Conservation (phyloP, 345 rosid species). For the Carallia brachiata region DNA sequence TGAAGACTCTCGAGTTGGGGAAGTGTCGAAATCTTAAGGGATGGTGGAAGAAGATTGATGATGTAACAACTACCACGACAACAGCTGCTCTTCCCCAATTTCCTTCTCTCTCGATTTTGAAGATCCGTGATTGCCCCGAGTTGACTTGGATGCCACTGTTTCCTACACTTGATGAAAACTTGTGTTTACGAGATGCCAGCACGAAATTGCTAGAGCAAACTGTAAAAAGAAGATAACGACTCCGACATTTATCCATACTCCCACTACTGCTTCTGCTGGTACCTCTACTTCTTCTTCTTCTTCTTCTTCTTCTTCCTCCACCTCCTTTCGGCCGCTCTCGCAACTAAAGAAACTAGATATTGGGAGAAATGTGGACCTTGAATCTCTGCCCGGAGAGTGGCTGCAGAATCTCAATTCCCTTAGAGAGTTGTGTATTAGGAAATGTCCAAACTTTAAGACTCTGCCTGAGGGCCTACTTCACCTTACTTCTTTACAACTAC, state of each 20-base stretch:
- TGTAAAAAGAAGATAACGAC: not conserved
- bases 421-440: not conserved
- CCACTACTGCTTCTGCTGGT: not conserved
- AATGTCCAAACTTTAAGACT: not conserved
- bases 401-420: slow-evolving; percentile 12
- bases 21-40: slow-evolving; percentile 1
- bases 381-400: slow-evolving; percentile 5
- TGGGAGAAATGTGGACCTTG: not conserved
- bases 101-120: not conserved
- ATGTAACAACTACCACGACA: too few species aligned
- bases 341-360: not conserved
- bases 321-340: not conserved
- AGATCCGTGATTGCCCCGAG: not conserved
- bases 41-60: slow-evolving; percentile 1
- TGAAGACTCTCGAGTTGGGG: not conserved
- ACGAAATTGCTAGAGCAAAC: not conserved
- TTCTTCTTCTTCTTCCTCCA: not conserved
- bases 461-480: not conserved
- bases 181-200: not conserved
- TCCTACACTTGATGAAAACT: not conserved
- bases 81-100: not conserved
- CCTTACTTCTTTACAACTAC: not conserved
- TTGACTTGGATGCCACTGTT: not conserved
- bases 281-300: not conserved
- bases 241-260: not conserved